These are phyloP conservation scores for Sporothrix dimorphospora DNA, from an alignment of 2,329 filamentous ascomycete species.

Conservation along the genomic window DNA sequence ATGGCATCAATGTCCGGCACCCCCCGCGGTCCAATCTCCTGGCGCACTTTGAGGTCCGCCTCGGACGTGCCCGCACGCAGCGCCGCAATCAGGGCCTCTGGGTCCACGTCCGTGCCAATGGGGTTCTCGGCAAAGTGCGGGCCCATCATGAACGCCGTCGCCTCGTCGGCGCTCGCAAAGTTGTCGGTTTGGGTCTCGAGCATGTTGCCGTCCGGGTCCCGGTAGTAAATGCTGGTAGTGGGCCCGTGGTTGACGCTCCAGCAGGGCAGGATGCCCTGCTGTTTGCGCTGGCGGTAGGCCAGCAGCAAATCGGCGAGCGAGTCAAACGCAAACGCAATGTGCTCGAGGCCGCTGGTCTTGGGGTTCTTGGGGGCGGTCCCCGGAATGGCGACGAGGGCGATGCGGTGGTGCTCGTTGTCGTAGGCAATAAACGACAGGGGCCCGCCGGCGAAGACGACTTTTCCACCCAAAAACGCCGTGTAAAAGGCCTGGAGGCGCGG, in stretches of 20 bases:
- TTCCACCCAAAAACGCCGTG: conserved; percentile 43
- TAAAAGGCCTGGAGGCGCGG: conserved; percentile 44
- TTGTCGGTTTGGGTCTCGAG: conserved; percentile 53
- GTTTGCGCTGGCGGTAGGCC: conserved; percentile 45
- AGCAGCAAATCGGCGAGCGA: conserved; percentile 42
- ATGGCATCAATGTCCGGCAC: conserved; percentile 25
- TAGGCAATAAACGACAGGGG: conserved; percentile 47
- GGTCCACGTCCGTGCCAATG: conserved; percentile 49
- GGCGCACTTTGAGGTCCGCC: conserved; percentile 37
- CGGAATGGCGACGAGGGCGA: conserved; percentile 45
- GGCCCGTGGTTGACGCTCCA: conserved; percentile 54
- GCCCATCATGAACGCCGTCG: conserved; percentile 45
- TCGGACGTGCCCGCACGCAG: conserved; percentile 37
- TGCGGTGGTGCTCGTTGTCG: conserved; percentile 53
- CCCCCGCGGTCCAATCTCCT: conserved; percentile 36
- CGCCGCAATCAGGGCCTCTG: conserved; percentile 45
- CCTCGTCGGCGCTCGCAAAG: conserved; percentile 45
- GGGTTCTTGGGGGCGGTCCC: conserved; percentile 30
- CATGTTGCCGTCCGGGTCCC: conserved; percentile 53
- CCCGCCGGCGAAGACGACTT: conserved; percentile 36
- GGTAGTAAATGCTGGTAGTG: conserved; percentile 53
- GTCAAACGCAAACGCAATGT: conserved; percentile 48
- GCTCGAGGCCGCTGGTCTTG: conserved; percentile 43
- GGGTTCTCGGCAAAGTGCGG: conserved; percentile 47
- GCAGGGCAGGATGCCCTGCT: conserved; percentile 43